Evolutionary conservation across 2,329 filamentous ascomycete species (phyloP).

Genomic region (Leptosphaerulina australis): DNA sequence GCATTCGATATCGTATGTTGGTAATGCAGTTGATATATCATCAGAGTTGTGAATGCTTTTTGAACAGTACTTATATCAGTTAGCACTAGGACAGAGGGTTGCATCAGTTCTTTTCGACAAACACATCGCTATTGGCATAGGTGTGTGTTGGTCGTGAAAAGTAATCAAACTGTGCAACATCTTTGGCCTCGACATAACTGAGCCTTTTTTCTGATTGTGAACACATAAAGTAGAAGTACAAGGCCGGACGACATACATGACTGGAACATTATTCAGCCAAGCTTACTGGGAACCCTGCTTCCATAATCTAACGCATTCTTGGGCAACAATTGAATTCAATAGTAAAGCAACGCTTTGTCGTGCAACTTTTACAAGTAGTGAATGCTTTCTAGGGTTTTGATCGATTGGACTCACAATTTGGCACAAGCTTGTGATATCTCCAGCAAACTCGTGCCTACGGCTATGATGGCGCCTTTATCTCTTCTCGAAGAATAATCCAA

Average conservation of each 20-base stretch:
- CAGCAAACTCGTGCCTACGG: conserved; percentile 32
- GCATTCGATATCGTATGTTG: conserved; percentile 43
- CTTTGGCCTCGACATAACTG: conserved; percentile 40
- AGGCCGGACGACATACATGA: conserved; percentile 16
- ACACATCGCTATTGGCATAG: conserved; percentile 38
- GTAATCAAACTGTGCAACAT: conserved; percentile 30
- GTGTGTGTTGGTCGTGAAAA: conserved; percentile 43
- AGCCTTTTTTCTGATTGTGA: conserved; percentile 33
- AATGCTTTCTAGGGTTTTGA: neutral
- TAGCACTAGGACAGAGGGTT: too few relatives aligned
- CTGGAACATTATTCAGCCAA: conserved; percentile 43
- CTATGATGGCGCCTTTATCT: conserved; percentile 21
- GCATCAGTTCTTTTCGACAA: too few relatives aligned
- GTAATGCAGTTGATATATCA: conserved; percentile 46
- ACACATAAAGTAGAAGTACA: neutral
- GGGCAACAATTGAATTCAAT: conserved; percentile 33
- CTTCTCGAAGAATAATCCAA: conserved; percentile 37
- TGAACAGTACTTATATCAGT: too few relatives aligned
- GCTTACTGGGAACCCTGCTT: conserved; percentile 37
- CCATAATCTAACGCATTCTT: conserved; percentile 41
- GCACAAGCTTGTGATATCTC: conserved; percentile 43
- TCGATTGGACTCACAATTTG: conserved; percentile 27
- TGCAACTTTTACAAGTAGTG: conserved; percentile 27
- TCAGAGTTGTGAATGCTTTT: conserved; percentile 41
- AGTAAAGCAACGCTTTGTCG: conserved; percentile 40